Evolutionary conservation across 306 rosid species (phyloP).

Genomic region (Fagus sylvatica): DNA sequence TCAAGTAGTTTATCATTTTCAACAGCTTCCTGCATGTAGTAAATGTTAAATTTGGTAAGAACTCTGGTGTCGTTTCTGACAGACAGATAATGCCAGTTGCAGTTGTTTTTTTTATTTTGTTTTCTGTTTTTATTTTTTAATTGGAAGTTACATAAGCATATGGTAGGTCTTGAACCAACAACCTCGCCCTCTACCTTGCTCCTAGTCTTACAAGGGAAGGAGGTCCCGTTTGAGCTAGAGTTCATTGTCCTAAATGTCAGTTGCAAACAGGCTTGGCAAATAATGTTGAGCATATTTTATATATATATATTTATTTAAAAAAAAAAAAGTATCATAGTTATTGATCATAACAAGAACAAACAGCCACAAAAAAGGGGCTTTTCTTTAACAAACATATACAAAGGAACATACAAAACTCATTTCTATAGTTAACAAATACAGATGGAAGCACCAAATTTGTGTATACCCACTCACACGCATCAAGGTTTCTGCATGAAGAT

Average conservation of each 20-base stretch:
- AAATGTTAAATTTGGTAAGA: slow-evolving; percentile 34
- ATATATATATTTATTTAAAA: neutral
- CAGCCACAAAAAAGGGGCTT: neutral
- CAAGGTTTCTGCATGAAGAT: neutral
- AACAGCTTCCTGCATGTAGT: slow-evolving; percentile 51
- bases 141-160: too few species aligned
- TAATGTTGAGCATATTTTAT: neutral
- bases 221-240: too few species aligned
- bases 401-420: neutral
- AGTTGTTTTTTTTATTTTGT: too few species aligned
- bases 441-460: neutral
- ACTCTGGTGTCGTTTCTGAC: neutral
- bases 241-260: neutral
- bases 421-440: neutral
- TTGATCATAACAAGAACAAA: neutral
- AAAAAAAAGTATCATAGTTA: neutral
- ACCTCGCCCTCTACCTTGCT: too few species aligned
- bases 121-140: too few species aligned
- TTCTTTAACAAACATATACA: neutral
- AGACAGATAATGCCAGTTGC: too few species aligned
- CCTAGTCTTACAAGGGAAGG: too few species aligned
- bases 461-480: neutral
- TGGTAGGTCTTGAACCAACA: too few species aligned
- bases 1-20: slow-evolving; percentile 30
- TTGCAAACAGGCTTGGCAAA: neutral